Base-by-base conservation (phyloP, 2,329 filamentous ascomycete genomes). In the Monosporascus sp. region DNA sequence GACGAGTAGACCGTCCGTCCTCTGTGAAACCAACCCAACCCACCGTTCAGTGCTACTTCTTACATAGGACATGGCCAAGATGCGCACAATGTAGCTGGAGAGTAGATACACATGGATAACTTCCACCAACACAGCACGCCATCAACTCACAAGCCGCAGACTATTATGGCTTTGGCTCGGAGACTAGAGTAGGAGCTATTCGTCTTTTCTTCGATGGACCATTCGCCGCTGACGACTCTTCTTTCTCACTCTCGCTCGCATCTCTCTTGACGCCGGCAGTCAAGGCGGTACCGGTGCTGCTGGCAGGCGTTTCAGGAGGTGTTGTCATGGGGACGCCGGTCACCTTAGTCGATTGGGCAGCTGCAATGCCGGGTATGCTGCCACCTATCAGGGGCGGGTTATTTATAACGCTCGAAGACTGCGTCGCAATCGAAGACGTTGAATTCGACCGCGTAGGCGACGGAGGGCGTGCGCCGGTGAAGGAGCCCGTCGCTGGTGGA, bases 391-490 rank as follows among this genome's bases (percentile, higher is more conserved):
- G 83, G 1, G 89, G 85, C 1, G 90, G 89, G 51, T 92, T 92
- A 65, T 85, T 92, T 48, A 89, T 76, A 31, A 90, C 77, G 41
- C 17, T 44, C 1, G 80, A 79, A 2, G 76, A 67, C 57, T 85
- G 84, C 0, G 89, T 92, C 5, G 87, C 82, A 47, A 93, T 78
- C 11, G 90, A 95, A 0, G 89, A 92, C 1, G 87, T 81, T 5
- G 90, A 95, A 65, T 90, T 95, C n/a, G 90, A 93, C 55, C 91
- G 80, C 1, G 90, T 82, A 11, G 90, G 91, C 20, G 89, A 94
- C 2, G 86, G 82, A 4, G 90, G 89, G 24, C 88, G 83, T 45
- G 82, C 80, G 17, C 79, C 78, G 52, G 81, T 77, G 47, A 84
- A 79, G 0, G 85, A 79, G 6, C 80, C 75, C 35, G 81, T 76